phyloP scores from a whole-genome alignment of 2,329 filamentous ascomycete genomes.

The Dothistroma septosporum region DNA sequence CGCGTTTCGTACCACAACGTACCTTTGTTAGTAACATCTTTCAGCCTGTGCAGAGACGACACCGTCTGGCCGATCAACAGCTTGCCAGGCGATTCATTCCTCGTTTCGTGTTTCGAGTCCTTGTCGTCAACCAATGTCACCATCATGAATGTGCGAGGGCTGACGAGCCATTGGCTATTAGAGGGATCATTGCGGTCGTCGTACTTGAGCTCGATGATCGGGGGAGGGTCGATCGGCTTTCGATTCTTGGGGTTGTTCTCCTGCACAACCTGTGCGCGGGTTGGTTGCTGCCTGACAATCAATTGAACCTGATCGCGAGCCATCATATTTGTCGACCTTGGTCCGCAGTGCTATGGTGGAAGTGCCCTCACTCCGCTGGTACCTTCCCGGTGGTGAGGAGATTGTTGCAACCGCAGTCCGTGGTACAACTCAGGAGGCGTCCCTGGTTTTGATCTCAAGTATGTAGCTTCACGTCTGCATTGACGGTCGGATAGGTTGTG shows the following conservation, averaged over 20 bases:
- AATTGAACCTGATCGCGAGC: constrained; percentile 15
- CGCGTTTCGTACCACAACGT: background rate
- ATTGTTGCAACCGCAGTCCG: constrained; percentile 8
- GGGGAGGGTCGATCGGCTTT: constrained; percentile 84
- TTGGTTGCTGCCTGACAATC: constrained; percentile 22
- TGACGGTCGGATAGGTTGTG: background rate
- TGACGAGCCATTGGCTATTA: constrained; percentile 57
- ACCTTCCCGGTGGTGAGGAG: constrained; percentile 5
- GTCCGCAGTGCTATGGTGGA: constrained; percentile 1
- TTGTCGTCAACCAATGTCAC: constrained; percentile 47
- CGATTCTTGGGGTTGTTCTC: constrained; percentile 42
- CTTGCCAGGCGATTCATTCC: constrained; percentile 20
- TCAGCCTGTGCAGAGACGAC: constrained; percentile 77
- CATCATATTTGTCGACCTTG: constrained; percentile 46
- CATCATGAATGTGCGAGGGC: constrained; percentile 61
- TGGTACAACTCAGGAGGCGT: background rate
- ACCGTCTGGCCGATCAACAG: constrained; percentile 61
- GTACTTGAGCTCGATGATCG: constrained; percentile 69
- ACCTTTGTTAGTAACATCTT: constrained; percentile 50
- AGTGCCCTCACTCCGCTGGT: constrained; percentile 2
- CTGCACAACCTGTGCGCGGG: constrained; percentile 23
- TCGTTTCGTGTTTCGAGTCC: constrained; percentile 22
- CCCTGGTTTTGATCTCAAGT: background rate
- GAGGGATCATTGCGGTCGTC: constrained; percentile 43
- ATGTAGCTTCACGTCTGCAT: background rate